Conservation (phyloP, 2,329 filamentous ascomycete species). For the Fusarium nanum region DNA sequence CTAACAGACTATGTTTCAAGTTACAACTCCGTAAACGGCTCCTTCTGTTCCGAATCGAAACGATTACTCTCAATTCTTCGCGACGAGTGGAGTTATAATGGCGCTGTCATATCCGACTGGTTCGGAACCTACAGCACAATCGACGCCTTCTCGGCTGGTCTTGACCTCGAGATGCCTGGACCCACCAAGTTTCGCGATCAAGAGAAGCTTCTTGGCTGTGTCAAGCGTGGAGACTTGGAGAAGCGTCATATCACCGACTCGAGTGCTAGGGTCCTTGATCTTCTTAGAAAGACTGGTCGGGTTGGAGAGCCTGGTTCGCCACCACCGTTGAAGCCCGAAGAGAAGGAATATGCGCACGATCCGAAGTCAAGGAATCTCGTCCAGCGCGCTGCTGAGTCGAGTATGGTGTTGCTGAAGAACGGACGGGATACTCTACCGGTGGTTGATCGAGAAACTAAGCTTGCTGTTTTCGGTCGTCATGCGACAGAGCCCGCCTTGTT, state of each 20-base stretch:
- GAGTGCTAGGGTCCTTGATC: background rate
- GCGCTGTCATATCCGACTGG: background rate
- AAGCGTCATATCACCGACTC: background rate
- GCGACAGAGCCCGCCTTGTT: background rate
- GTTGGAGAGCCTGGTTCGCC: background rate
- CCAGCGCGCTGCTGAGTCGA: background rate
- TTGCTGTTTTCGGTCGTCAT: background rate
- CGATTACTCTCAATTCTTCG: background rate
- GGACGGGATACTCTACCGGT: background rate
- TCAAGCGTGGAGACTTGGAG: background rate
- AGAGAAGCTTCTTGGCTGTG: background rate
- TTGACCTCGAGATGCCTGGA: slow-evolving; percentile 2
- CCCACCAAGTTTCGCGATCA: background rate
- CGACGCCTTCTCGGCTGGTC: background rate
- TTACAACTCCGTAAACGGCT: background rate
- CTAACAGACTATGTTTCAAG: background rate
- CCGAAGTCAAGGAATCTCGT: fast-evolving
- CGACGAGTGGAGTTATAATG: background rate
- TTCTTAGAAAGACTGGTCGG: background rate
- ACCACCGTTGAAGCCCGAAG: background rate
- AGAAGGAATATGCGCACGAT: background rate
- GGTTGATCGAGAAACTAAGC: background rate
- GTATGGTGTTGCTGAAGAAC: background rate
- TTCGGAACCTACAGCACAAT: background rate
- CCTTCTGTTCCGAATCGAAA: background rate